Conservation (phyloP, 768 basidiomycete genomes). For the Podaxis rugospora region DNA sequence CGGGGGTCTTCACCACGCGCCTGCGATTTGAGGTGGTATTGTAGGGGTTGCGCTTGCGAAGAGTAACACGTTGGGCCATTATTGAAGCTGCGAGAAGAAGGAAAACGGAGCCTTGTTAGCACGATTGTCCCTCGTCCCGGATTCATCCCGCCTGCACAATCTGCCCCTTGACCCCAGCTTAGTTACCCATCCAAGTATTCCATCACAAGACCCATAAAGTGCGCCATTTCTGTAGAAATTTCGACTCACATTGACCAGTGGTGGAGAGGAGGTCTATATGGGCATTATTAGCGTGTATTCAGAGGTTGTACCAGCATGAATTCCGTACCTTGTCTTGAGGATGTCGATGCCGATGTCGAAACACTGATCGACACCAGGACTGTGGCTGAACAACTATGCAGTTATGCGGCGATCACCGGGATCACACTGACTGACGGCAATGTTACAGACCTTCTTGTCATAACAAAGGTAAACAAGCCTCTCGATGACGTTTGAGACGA, state of each 20-base stretch:
- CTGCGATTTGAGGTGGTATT: constrained; percentile 97
- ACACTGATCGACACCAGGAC: constrained; percentile 19
- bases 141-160: not conserved
- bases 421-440: not conserved
- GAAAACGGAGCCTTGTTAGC: constrained; percentile 5
- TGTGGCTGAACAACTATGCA: constrained; percentile 38
- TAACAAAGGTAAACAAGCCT: not conserved
- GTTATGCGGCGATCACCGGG: constrained; percentile 29
- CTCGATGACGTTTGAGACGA: too few species aligned
- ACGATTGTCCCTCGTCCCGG: not conserved
- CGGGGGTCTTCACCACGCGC: constrained; percentile 96
- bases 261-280: constrained; percentile 8
- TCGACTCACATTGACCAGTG: constrained; percentile 33
- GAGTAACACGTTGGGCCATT: constrained; percentile 99
- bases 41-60: constrained; percentile 97
- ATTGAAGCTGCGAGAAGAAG: constrained; percentile 19
- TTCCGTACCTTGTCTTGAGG: constrained; percentile 60
- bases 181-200: not conserved
- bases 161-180: not conserved
- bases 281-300: constrained; percentile 17
- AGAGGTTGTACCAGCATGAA: constrained; percentile 9
- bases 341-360: constrained; percentile 50
- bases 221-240: constrained; percentile 11
- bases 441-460: not conserved
- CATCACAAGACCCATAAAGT: constrained; percentile 4